Percentiles rank a stretch among this genome's conserved stretches.
Conservation (phyloP, 345 rosid genomes). For the Aethionema arabicum region DNA sequence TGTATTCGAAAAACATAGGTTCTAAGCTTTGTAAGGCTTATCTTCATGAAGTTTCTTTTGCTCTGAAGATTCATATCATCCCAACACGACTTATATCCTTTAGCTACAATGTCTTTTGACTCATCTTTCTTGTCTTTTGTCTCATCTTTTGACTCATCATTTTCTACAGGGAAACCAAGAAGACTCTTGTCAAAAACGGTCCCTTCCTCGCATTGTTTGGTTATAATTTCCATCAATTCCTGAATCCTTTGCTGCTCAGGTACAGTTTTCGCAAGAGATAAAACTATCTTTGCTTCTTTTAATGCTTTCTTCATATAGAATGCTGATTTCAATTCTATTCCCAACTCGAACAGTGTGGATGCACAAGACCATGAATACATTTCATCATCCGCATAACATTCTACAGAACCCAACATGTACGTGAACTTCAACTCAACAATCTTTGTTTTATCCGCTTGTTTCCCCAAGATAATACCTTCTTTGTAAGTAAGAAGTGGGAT, state of each 20-base stretch:
- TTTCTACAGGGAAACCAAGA: neutral
- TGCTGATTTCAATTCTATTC: neutral
- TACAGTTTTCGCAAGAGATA: neutral
- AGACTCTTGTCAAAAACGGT: conserved; percentile 8
- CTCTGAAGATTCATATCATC: neutral
- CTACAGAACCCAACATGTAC: neutral
- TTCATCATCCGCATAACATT: neutral
- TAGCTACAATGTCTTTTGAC: neutral
- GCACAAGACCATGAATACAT: neutral
- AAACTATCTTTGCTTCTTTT: neutral
- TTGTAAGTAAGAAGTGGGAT: neutral
- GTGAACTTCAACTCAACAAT: neutral
- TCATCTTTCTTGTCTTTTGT: conserved; percentile 7
- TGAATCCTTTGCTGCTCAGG: neutral
- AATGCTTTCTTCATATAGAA: neutral
- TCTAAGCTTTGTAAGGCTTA: neutral
- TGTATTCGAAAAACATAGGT: neutral
- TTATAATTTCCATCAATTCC: neutral
- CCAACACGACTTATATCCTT: conserved; percentile 10
- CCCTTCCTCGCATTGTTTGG: neutral
- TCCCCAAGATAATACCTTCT: neutral
- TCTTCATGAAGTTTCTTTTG: conserved; percentile 11
- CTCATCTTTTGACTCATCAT: neutral
- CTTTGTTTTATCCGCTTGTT: neutral
- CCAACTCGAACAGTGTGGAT: neutral